Conservation (phyloP, 1,284 basidiomycete species). For the Austroboletus niveus region DNA sequence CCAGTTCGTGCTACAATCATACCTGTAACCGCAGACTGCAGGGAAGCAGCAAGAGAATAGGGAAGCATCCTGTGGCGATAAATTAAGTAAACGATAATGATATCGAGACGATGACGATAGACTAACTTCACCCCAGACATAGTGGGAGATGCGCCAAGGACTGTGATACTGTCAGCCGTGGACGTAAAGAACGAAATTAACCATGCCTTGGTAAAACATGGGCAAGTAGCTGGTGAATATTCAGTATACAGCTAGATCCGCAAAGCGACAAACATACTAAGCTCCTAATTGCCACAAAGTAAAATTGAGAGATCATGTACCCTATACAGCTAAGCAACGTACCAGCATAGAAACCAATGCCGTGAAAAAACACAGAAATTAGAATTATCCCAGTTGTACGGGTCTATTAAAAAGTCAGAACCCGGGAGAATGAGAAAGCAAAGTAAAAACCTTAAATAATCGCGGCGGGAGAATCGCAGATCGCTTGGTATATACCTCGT, state of each 20-base stretch:
- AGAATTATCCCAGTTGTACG: constrained; percentile 44
- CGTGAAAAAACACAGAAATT: constrained; percentile 40
- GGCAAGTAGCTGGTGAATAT: constrained; percentile 25
- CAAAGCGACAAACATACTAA: constrained; percentile 19
- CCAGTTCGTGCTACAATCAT: constrained; percentile 36
- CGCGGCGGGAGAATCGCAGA: constrained; percentile 53
- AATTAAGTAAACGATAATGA: constrained; percentile 10
- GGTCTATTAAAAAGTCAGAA: constrained; percentile 26
- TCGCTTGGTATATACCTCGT: constrained; percentile 48
- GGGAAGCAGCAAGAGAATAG: constrained; percentile 37
- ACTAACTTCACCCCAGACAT: constrained; percentile 39
- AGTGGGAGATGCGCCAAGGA: constrained; percentile 44
- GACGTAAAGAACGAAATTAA: constrained; percentile 5
- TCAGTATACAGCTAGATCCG: constrained; percentile 2
- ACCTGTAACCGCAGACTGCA: constrained; percentile 37
- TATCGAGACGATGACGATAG: not conserved
- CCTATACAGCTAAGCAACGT: not conserved
- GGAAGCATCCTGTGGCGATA: constrained; percentile 37
- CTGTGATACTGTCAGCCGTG: constrained; percentile 23
- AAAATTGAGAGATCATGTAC: not conserved
- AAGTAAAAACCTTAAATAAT: constrained; percentile 37
- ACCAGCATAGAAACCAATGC: constrained; percentile 39
- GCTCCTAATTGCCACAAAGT: constrained; percentile 15
- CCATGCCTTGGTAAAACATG: constrained; percentile 29
- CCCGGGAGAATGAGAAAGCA: not conserved